Percentiles rank a stretch among this genome's conserved stretches.
These are phyloP conservation scores for Claviceps paspali DNA, from an alignment of 2,329 filamentous ascomycete genomes.

Conservation along the genomic window DNA sequence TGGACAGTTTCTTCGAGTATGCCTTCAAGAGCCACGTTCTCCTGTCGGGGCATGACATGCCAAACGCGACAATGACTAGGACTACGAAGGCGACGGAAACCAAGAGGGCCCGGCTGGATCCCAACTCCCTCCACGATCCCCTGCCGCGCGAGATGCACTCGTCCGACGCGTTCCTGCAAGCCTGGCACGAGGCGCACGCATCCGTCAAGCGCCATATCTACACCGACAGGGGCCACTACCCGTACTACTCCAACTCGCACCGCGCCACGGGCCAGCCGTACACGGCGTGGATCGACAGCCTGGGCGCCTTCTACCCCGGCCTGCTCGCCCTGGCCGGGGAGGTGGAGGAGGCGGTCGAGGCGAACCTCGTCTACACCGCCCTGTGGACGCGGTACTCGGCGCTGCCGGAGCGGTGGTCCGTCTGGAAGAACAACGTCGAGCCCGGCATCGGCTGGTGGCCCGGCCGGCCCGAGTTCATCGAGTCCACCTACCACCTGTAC, in stretches of 20 bases:
- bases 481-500: slow-evolving; percentile 94
- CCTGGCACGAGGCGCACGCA: slow-evolving; percentile 74
- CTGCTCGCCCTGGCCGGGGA: slow-evolving; percentile 75
- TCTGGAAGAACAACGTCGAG: slow-evolving; percentile 70
- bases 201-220: slow-evolving; percentile 89
- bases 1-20: slow-evolving; percentile 98
- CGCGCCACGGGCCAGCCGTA: slow-evolving; percentile 74
- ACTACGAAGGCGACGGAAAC: slow-evolving; percentile 22
- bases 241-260: slow-evolving; percentile 87
- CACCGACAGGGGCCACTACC: slow-evolving; percentile 59
- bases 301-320: slow-evolving; percentile 90
- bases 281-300: slow-evolving; percentile 89
- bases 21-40: slow-evolving; percentile 88
- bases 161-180: slow-evolving; percentile 61
- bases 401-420: slow-evolving; percentile 86
- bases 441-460: slow-evolving; percentile 88
- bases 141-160: slow-evolving; percentile 52
- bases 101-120: slow-evolving; percentile 38
- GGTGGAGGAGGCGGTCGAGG: slow-evolving; percentile 77
- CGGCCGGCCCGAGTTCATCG: slow-evolving; percentile 88
- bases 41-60: slow-evolving; percentile 56
- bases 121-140: slow-evolving; percentile 45
- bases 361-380: slow-evolving; percentile 80
- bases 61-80: slow-evolving; percentile 31
- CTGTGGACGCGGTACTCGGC: slow-evolving; percentile 93